Evolutionary conservation across 192 early-diverging fungal species (phyloP), one percentile per base, ranked within the genome.

Genomic region (Coemansia sp.): DNA sequence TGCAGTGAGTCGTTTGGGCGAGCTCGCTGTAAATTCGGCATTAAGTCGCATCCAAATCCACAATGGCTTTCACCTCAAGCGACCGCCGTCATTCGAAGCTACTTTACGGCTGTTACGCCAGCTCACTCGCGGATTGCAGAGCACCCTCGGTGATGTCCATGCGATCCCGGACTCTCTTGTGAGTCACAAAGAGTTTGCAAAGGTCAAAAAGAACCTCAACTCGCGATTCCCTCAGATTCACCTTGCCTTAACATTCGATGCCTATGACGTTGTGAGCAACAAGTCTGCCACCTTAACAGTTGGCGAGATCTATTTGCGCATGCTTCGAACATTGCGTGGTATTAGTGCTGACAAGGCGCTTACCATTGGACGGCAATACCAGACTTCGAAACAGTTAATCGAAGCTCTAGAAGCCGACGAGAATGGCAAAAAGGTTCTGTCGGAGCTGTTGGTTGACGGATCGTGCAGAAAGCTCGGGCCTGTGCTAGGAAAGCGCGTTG

Each of bases 281-380:
- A 99, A 99, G 76, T 88, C 85, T 7, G 84, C 84, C 18, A 74
- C 87, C 3, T 68, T 92, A n/a, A 84, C 83, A 0, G 83, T 93
- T 2, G 79, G 86, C 21, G 94, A 97, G 53, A 75, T 93, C 3
- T 96, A 92, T 78, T 74, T 89, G 39, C 82, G 89, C 45, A 92
- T 97, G 86, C 81, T 99, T 28, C 88, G 94, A 90, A 87, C 88
- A 1, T 73, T 95, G 48, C 85, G 87, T 45, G 95, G 95, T 23
- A 70, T 98, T 21, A 91, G 90, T 61, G 83, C 75, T 0, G 94
- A 98, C 66, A 96, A 95, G 72, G 97, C 95, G 0, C 45, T 80
- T 29, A 81, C 88, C n/a, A 83, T 99, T 35, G 86, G 82, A 1
- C 70, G 71, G 29, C 77, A 56, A 21, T 97, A 90, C 65, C 86